A percentile compares a stretch with the other conserved stretches of the same genome.
Conservation (phyloP, 768 basidiomycete genomes). For the Tephrocybe rancida region DNA sequence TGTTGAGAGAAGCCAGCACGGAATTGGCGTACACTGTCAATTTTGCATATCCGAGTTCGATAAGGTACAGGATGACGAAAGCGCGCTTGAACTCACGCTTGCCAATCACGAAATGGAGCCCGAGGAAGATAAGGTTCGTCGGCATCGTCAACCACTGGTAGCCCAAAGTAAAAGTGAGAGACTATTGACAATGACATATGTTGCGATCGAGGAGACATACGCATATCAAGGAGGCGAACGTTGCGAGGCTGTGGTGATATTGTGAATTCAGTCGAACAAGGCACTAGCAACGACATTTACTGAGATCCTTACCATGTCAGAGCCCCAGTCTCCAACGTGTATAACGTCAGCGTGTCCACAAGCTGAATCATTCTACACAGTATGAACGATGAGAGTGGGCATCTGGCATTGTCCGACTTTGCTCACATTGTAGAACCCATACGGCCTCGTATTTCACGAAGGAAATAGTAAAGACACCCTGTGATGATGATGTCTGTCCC, state of each 20-base stretch:
- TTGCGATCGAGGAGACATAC: constrained; percentile 27
- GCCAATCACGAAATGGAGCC: constrained; percentile 48
- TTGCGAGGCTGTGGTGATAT: constrained; percentile 33
- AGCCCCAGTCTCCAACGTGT: constrained; percentile 44
- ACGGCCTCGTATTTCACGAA: constrained; percentile 31
- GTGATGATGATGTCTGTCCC: constrained; percentile 41
- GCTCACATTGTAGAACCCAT: constrained; percentile 31
- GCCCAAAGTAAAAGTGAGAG: neutral
- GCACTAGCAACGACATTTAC: neutral
- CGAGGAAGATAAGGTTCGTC: constrained; percentile 43
- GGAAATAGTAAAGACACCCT: constrained; percentile 35
- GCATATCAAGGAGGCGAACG: constrained; percentile 42
- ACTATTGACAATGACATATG: neutral
- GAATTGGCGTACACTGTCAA: constrained; percentile 38
- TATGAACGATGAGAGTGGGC: neutral
- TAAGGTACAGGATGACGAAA: neutral
- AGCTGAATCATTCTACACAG: constrained; percentile 39
- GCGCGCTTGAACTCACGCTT: constrained; percentile 34
- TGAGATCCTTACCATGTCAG: constrained; percentile 36
- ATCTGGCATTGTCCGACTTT: neutral
- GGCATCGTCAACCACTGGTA: constrained; percentile 46
- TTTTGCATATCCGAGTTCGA: neutral
- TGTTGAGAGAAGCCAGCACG: constrained; percentile 33
- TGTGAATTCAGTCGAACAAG: neutral
- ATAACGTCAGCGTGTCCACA: constrained; percentile 38